Evolutionary conservation across 2,329 filamentous ascomycete genomes (phyloP), one percentile per base, ranked within the genome.

Genomic region (Ascochyta lentis): DNA sequence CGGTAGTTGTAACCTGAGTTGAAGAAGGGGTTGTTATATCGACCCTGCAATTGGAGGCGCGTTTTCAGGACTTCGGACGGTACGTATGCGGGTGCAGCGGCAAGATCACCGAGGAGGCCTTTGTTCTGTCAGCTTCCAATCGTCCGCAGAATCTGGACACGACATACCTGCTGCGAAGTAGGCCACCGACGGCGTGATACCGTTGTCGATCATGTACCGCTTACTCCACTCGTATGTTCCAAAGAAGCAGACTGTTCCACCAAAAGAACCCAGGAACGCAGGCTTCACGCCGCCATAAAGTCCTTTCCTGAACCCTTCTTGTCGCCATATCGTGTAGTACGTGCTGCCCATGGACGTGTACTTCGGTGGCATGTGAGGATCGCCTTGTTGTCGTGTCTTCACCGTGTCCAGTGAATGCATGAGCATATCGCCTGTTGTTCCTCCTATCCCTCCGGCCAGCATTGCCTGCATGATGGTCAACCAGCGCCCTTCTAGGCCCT

Each of bases 381-480:
- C 95, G 70, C 94, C 95, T 78, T 99, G 95, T 76, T 99, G 96
- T 66, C 95, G 86, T 42, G 95, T 99, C 80, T 99, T 99, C 69
- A 99, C 95, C 0, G 95, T 99, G 77, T 99, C 95, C 71, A 99
- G 85, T 41, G 94, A 98, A 80, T 99, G 95, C 95, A 99, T 99
- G 64, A 99, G 81, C 84, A 99, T 90, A 77, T 99, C 95, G 56
- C 96, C 95, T 52, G 90, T 96, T 15, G 91, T 93, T 49, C 95
- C 95, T 71, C 96, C 95, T 49, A 96, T 81, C 57, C 94, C 95
- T 71, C 95, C 95, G 31, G 95, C 95, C 70, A 99, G 83, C 93
- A 98, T 99, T 74, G 90, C 88, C 92, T 96, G 63, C 58, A 57
- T 47, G 19, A 19, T 54, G 34, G 64, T 72, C 69, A 72, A 70